phyloP scores from a whole-genome alignment of 2,329 filamentous ascomycete species.

The Diaporthe sp. region DNA sequence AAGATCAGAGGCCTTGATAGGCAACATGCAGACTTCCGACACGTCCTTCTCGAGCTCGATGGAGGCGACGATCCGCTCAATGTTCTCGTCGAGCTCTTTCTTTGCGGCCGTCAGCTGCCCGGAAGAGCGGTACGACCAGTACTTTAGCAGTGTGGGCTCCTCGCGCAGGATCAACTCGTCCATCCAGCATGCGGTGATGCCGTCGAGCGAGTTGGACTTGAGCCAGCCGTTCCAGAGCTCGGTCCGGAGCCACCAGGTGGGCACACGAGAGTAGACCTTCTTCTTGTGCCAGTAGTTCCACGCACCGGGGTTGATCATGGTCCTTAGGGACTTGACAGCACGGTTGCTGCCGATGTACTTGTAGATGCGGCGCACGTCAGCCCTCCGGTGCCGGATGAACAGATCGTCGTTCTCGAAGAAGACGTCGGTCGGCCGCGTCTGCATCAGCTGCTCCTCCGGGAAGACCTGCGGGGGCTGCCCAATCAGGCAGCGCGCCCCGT shows the following conservation, averaged over 20 bases:
- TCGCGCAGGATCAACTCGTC: conserved; percentile 62
- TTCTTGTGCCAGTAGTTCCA: conserved; percentile 45
- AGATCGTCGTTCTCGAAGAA: conserved; percentile 53
- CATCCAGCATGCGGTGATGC: conserved; percentile 63
- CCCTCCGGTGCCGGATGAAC: conserved; percentile 50
- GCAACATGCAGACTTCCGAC: conserved; percentile 54
- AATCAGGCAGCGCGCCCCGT: conserved; percentile 43
- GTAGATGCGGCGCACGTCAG: conserved; percentile 47
- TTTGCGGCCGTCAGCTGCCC: conserved; percentile 58
- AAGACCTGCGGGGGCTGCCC: conserved; percentile 46
- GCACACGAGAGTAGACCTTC: conserved; percentile 52
- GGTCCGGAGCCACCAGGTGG: conserved; percentile 62
- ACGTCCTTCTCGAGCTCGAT: conserved; percentile 56
- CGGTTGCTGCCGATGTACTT: conserved; percentile 42
- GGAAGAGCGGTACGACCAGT: conserved; percentile 60
- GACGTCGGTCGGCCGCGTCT: conserved; percentile 47
- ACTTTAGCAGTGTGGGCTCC: conserved; percentile 58
- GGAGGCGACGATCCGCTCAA: conserved; percentile 53
- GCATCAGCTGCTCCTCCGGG: conserved; percentile 48
- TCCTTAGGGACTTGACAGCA: conserved; percentile 42
- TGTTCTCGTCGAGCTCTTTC: conserved; percentile 55
- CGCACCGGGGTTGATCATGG: conserved; percentile 45
- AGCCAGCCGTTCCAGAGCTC: conserved; percentile 65
- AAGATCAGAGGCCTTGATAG: conserved; percentile 56
- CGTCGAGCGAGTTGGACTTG: conserved; percentile 59